Evolutionary conservation across 1,139 yeast species (phyloP), one percentile per base, ranked within the genome.

Genomic region (Debaryomycetaceae sp.): DNA sequence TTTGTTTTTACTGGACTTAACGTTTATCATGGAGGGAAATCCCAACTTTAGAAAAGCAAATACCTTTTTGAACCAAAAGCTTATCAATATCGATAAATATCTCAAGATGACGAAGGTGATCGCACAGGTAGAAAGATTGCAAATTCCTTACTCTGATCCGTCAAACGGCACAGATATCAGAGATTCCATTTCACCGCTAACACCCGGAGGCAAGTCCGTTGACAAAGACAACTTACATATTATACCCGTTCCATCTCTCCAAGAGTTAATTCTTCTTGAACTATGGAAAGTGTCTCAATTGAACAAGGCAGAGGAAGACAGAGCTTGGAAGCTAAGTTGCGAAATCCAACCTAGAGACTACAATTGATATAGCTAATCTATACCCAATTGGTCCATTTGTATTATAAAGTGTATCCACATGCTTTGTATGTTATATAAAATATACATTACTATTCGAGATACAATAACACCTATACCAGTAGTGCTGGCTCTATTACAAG

Each of bases 1-100:
- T 31, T 67, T 89, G 41, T 87, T 86, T 56, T 68, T 89, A 37
- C 95, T 88, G 56, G 98, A 91, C 59, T 67, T 91, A 53, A 88
- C 95, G 0, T 87, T 89, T 63, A 82, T 88, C 18, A 81, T 83
- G 37, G 98, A 91, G 53, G 97, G 97, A 15, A 89, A 88, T 58
- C 78, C 88, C 30, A 83, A 77, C 50, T 79, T 74, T 54, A 69
- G 89, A 54, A 77, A 73, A 45, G 81, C 82, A 18, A 73, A 78
- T 40, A 70, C 80, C 11, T 81, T 83, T 52, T 72, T 75, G 52
- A 73, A 70, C 49, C 79, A 76, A 48, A 77, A 77, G 48, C 72
- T 83, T 49, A 81, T 91, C 55, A 89, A 91, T 56, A 80, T 88
- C 50, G 96, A 88, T 58, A 86, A 91, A 54, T 87, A 85, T 58